Evolutionary conservation across 352 stramenopile genomes (phyloP).

Genomic region (Phytophthora rubi): DNA sequence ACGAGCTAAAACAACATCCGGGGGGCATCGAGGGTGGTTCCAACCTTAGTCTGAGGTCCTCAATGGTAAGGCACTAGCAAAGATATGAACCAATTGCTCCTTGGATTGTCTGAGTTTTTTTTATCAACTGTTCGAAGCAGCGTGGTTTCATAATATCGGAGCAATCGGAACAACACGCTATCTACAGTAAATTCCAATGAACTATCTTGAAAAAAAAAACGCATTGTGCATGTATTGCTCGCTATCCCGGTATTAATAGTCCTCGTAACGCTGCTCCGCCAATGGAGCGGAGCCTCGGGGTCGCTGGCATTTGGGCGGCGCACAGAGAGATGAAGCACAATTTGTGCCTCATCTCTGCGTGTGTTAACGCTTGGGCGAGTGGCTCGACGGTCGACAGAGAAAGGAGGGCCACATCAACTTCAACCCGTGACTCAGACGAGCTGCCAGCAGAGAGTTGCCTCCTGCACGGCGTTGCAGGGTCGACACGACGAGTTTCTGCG

Average conservation of each 20-base stretch:
- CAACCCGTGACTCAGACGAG: constrained; percentile 9
- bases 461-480: neutral
- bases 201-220: too few species aligned
- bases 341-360: constrained; percentile 8
- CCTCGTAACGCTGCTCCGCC: too few species aligned
- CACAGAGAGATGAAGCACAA: too few species aligned
- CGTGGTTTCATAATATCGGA: too few species aligned
- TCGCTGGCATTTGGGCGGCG: neutral
- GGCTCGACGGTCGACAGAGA: constrained; percentile 3
- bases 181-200: neutral
- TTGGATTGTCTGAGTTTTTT: neutral
- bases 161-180: too few species aligned
- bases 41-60: neutral
- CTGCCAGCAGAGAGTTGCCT: constrained; percentile 1
- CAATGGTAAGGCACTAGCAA: neutral
- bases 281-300: neutral
- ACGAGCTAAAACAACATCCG: too few species aligned
- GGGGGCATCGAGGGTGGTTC: too few species aligned
- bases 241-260: too few species aligned
- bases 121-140: neutral
- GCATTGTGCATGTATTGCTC: too few species aligned
- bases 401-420: constrained; percentile 11
- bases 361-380: constrained; percentile 18
- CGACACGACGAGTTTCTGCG: constrained; percentile 4
- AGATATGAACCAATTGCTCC: neutral